Base-by-base conservation (phyloP, 805 yeast species). In the Wickerhamiella dianesei region DNA sequence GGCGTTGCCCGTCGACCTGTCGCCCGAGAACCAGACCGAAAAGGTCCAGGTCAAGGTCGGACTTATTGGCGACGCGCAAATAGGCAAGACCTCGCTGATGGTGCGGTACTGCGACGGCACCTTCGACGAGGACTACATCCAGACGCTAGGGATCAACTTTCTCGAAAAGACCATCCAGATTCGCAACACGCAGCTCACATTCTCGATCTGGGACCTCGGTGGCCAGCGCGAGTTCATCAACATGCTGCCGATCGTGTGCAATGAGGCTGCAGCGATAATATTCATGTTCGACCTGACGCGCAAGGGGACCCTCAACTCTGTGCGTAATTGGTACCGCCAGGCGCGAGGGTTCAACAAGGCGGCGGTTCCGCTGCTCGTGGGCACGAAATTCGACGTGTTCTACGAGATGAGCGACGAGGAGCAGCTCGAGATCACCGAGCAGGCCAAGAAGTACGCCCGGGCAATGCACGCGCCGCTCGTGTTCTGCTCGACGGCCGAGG, bases 91-190 rank as follows among this genome's bases (percentile, higher is more conserved):
- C 0, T 85, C 96, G 4, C 66, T 89, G 49, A 88, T 89, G 97
- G 95, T 88, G 20, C 87, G 89, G 60, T 89, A 88, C 61, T 96
- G 89, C n/a, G 96, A 89, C 59, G 94, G 94, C 46, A 77, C 83
- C 32, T 89, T 83, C 62, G 94, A 87, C 60, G 92, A 85, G 58
- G 86, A 81, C 50, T 89, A 89, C 60, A 85, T 88, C 44, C 96
- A 87, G 63, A 89, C 98, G 0, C 68, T 86, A 45, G 98, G 98
- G 4, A 96, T 92, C 47, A 89, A 89, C 60, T 88, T 85, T 64
- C 80, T 92, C 84, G 96, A 92, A 61, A 81, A 87, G 56, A 79
- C 82, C 49, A 83, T 89, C 22, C 80, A 78, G 50, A 80, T 89
- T 46, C 78, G 87, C 47, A 79, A 83, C 49, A 87, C 96, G 2